Evolutionary conservation across 2,329 filamentous ascomycete species (phyloP).

Genomic region (Fusarium multiceps): DNA sequence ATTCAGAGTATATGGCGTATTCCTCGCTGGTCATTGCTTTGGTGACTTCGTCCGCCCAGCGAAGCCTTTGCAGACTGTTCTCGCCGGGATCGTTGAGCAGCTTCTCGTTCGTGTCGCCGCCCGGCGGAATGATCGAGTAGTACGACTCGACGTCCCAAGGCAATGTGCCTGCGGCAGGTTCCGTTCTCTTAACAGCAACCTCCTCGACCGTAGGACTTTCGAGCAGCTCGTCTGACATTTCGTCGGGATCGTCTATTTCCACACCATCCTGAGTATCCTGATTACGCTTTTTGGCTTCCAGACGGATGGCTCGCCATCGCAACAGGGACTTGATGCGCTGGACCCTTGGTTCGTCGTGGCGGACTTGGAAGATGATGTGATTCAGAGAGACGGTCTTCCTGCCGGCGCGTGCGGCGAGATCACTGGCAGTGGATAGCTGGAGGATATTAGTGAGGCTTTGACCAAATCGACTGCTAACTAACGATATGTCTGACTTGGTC

Average conservation of each 20-base stretch:
- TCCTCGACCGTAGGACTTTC: constrained; percentile 69
- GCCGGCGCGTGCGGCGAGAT: constrained; percentile 91
- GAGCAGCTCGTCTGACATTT: constrained; percentile 72
- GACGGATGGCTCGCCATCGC: constrained; percentile 97
- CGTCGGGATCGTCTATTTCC: constrained; percentile 82
- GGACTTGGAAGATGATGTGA: constrained; percentile 93
- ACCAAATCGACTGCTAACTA: constrained; percentile 33
- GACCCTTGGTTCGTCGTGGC: constrained; percentile 94
- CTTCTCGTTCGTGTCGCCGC: constrained; percentile 58
- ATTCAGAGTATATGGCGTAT: constrained; percentile 98
- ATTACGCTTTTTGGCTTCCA: constrained; percentile 71
- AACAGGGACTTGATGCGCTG: constrained; percentile 92
- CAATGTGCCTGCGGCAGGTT: constrained; percentile 89
- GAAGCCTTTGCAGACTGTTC: constrained; percentile 88
- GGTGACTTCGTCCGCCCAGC: constrained; percentile 93
- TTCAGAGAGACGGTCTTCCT: constrained; percentile 89
- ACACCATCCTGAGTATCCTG: constrained; percentile 57
- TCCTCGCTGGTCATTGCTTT: constrained; percentile 96
- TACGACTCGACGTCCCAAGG: constrained; percentile 94
- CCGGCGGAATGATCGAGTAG: constrained; percentile 88
- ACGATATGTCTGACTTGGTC: constrained; percentile 95
- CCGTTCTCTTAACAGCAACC: constrained; percentile 70
- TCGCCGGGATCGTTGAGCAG: constrained; percentile 85
- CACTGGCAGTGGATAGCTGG: constrained; percentile 84
- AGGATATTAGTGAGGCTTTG: neutral